Evolutionary conservation across 768 basidiomycete species (phyloP).

Genomic region (Trametes coccinea): DNA sequence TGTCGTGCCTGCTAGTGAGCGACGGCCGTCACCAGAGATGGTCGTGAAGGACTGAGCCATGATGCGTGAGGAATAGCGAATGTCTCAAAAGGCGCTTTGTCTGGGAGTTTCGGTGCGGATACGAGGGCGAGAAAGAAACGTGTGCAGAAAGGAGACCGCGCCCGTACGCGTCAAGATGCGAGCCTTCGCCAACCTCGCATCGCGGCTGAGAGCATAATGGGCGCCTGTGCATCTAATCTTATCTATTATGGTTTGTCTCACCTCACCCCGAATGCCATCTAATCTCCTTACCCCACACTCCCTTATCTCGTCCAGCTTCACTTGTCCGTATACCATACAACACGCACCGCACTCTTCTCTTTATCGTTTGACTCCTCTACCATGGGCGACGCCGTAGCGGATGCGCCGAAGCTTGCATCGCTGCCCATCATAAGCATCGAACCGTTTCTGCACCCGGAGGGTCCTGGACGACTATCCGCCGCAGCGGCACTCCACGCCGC

Average conservation of each 20-base stretch:
- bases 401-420: constrained; percentile 24
- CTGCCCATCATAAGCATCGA: constrained; percentile 76
- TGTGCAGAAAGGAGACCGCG: constrained; percentile 9
- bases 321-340: background rate
- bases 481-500: constrained; percentile 65
- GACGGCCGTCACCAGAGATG: constrained; percentile 17
- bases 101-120: background rate
- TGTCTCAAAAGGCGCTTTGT: background rate
- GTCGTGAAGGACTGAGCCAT: constrained; percentile 27
- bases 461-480: constrained; percentile 44
- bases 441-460: constrained; percentile 52
- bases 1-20: constrained; percentile 14
- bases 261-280: background rate
- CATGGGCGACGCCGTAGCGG: background rate
- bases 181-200: constrained; percentile 3
- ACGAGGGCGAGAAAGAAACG: constrained; percentile 2
- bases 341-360: background rate
- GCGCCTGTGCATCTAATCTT: constrained; percentile 18
- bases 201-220: constrained; percentile 8
- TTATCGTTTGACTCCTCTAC: background rate
- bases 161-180: constrained; percentile 17
- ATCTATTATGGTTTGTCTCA: background rate
- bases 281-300: background rate
- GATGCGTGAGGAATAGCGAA: background rate
- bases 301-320: background rate